These are phyloP conservation scores for Letharia lupina DNA, from an alignment of 495 filamentous ascomycete genomes.

Conservation along the genomic window DNA sequence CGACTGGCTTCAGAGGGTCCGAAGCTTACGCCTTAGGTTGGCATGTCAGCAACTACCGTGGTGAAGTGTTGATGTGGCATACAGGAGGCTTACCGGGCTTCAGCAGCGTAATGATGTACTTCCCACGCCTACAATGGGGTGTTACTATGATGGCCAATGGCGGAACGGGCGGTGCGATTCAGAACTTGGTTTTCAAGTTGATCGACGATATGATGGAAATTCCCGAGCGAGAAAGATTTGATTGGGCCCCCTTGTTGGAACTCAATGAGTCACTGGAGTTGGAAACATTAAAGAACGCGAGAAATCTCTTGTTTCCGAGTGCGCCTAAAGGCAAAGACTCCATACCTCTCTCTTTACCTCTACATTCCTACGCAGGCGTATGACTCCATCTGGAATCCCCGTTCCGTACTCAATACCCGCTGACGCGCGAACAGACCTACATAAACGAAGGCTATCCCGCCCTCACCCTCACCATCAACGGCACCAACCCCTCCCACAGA, in stretches of 20 bases:
- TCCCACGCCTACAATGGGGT: slow-evolving; percentile 41
- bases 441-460: slow-evolving; percentile 35
- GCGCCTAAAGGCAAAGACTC: slow-evolving; percentile 19
- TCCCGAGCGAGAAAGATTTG: slow-evolving; percentile 22
- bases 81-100: slow-evolving; percentile 42
- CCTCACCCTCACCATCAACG: slow-evolving; percentile 27
- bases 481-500: slow-evolving; percentile 15
- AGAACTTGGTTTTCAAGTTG: slow-evolving; percentile 32
- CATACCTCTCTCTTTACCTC: slow-evolving; percentile 28
- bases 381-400: background rate
- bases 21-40: slow-evolving; percentile 41
- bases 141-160: slow-evolving; percentile 42
- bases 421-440: slow-evolving; percentile 26
- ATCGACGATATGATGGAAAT: slow-evolving; percentile 35
- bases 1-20: slow-evolving; percentile 24
- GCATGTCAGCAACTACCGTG: slow-evolving; percentile 36
- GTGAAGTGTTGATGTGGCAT: slow-evolving; percentile 38
- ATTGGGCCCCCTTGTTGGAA: slow-evolving; percentile 10
- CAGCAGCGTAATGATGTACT: slow-evolving; percentile 36
- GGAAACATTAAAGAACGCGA: background rate
- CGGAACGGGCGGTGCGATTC: slow-evolving; percentile 20
- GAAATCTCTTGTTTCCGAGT: background rate
- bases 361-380: slow-evolving; percentile 32
- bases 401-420: background rate
- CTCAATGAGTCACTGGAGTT: background rate